Base-by-base conservation (phyloP, 805 yeast species). In the Gaillardinia entomophila region DNA sequence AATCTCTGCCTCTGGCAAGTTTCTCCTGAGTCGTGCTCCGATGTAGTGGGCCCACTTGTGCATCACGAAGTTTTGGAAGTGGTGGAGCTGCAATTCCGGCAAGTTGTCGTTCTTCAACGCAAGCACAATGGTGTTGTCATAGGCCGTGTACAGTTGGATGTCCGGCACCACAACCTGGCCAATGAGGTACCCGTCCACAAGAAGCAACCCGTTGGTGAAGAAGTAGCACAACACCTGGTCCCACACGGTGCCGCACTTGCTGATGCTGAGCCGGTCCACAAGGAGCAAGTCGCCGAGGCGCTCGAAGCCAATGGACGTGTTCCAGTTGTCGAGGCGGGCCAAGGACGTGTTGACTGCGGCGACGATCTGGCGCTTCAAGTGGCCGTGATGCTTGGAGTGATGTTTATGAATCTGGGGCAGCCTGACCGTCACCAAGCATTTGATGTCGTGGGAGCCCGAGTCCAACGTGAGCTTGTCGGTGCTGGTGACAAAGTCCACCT, bases 181-280 rank as follows among this genome's bases (percentile, higher is more conserved):
- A n/a, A 62, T 46, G 8, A 70, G 33, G 18, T 45, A 38, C 2
- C 45, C 48, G 4, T 44, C 45, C n/a, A 57, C 35, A 16, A 68
- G 26, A 1, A 66, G 27, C 12, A 65, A 27, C 4, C 48, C 36
- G 12, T 53, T 45, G 15, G 51, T 57, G 37, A 68, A 66, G 12
- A 67, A 41, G 33, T 50, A 63, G 15, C 57, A 51, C 12, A 48
- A 38, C 3, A 61, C 50, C 22, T 34, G 29, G 38, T 64, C 69
- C 75, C 76, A 73, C 12, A 52, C 48, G 2, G 36, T 45, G 2
- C 68, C 73, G 43, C 68, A 68, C 3, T 62, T 53, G 12, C 75
- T 66, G 13, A 70, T 61, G 13, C 57, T 53, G 15, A 69, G 43
- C 16, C 41, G 46, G 38, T 73, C 78, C 47, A 73, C 71, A 32